Percentiles rank a stretch among this genome's conserved stretches.
phyloP scores from a whole-genome alignment of 805 yeast species.

The Kodamaea jinghongensis region DNA sequence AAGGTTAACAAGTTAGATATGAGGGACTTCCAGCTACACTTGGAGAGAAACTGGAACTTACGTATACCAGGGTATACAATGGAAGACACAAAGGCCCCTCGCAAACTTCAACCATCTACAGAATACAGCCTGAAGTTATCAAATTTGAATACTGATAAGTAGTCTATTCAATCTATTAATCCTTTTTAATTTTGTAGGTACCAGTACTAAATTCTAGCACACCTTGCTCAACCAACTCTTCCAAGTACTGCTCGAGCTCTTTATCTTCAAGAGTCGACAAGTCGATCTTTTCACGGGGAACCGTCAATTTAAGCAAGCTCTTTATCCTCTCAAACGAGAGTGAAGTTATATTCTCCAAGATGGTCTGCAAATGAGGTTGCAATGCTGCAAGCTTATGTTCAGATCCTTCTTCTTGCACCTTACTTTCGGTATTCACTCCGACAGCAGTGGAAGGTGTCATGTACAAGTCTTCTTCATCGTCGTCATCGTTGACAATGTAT shows the following conservation, averaged over 20 bases:
- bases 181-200: slow-evolving; percentile 28
- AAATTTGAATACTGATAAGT: background rate
- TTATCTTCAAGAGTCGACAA: slow-evolving; percentile 36
- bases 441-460: background rate
- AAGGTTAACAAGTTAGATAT: slow-evolving; percentile 26
- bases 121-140: slow-evolving; percentile 22
- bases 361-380: slow-evolving; percentile 52
- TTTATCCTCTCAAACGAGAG: slow-evolving; percentile 50
- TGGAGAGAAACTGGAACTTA: slow-evolving; percentile 29
- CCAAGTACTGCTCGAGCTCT: slow-evolving; percentile 43
- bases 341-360: slow-evolving; percentile 56
- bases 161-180: background rate
- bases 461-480: slow-evolving; percentile 5
- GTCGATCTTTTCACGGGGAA: slow-evolving; percentile 45
- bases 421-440: background rate
- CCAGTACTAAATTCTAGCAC: slow-evolving; percentile 34
- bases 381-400: slow-evolving; percentile 3
- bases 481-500: slow-evolving; percentile 40
- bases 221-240: slow-evolving; percentile 43
- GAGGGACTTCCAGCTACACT: slow-evolving; percentile 26
- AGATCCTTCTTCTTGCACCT: no score
- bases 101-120: slow-evolving; percentile 24
- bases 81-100: slow-evolving; percentile 24
- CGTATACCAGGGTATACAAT: slow-evolving; percentile 25
- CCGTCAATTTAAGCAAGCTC: slow-evolving; percentile 51